A percentile compares a stretch with the other conserved stretches of the same genome.
These are phyloP conservation scores for Zygnema circumcarinatum DNA, from an alignment of 139 green algal species.

Conservation along the genomic window DNA sequence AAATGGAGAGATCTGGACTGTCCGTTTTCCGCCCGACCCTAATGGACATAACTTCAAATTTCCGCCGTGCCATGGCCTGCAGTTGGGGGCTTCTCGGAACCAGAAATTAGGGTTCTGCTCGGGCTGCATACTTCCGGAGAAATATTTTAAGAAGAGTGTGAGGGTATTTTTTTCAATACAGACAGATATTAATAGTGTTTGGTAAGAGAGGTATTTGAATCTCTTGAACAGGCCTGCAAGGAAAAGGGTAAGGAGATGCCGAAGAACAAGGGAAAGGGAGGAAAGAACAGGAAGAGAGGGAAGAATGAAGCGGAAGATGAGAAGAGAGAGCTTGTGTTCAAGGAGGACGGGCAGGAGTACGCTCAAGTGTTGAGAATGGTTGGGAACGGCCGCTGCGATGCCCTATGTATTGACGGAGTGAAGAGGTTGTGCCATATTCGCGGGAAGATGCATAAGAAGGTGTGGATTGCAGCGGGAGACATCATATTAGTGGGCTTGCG, in stretches of 20 bases:
- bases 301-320: slow-evolving; percentile 72
- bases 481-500: slow-evolving; percentile 96
- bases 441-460: slow-evolving; percentile 99
- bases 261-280: slow-evolving; percentile 63
- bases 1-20: no score
- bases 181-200: no score
- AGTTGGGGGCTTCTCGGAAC: no score
- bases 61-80: no score
- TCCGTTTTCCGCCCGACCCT: no score
- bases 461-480: slow-evolving; percentile 90
- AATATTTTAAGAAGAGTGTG: no score
- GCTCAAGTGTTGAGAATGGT: slow-evolving; percentile 97
- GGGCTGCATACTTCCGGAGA: no score
- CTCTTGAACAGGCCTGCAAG: no score
- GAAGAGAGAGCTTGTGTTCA: slow-evolving; percentile 99
- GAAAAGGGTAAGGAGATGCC: slow-evolving; percentile 13
- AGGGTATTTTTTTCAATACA: no score
- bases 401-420: slow-evolving; percentile 96
- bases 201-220: no score
- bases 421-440: slow-evolving; percentile 99
- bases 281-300: slow-evolving; percentile 60
- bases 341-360: slow-evolving; percentile 97
- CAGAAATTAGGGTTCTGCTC: no score
- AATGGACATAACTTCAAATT: no score
- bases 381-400: slow-evolving; percentile 96